Evolutionary conservation across 306 rosid genomes (phyloP).

Genomic region (Cicer pinnatifidum): DNA sequence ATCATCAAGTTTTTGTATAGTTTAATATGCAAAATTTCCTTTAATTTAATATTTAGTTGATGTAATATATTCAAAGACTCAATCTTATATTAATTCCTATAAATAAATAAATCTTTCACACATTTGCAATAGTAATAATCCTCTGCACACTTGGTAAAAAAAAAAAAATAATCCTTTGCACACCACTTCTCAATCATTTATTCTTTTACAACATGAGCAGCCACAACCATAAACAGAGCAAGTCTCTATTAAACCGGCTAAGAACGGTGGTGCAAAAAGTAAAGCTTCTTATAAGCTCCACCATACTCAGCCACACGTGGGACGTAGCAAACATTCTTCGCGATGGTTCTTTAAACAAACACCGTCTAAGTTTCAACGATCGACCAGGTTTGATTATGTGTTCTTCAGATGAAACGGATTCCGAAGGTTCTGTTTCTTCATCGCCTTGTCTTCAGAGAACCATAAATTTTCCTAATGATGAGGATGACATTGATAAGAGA

Average conservation of each 20-base stretch:
- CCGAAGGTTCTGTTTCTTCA: constrained; percentile 44
- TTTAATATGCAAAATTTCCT: too few relatives aligned
- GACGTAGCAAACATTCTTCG: constrained; percentile 56
- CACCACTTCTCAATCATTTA: background rate
- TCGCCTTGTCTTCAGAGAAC: constrained; percentile 60
- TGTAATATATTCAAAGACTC: background rate
- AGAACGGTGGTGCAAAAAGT: constrained; percentile 65
- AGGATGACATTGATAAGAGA: constrained; percentile 72
- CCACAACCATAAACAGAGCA: constrained; percentile 1
- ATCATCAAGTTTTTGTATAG: background rate
- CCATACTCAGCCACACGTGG: constrained; percentile 56
- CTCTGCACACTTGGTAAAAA: background rate
- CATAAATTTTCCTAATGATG: constrained; percentile 63
- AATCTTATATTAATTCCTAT: background rate
- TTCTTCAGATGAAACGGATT: constrained; percentile 30
- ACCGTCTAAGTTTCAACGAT: constrained; percentile 59
- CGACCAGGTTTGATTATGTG: constrained; percentile 56
- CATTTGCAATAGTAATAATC: background rate
- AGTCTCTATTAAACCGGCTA: constrained; percentile 55
- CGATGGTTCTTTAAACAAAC: constrained; percentile 40
- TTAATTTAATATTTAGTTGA: too few relatives aligned
- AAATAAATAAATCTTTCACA: background rate
- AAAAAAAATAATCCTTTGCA: background rate
- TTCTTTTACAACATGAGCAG: constrained; percentile 34
- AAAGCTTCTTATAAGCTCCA: constrained; percentile 56